A percentile compares a stretch with the other conserved stretches of the same genome.
Evolutionary conservation across 345 rosid species (phyloP).

Genomic region (Citrus reticulata): DNA sequence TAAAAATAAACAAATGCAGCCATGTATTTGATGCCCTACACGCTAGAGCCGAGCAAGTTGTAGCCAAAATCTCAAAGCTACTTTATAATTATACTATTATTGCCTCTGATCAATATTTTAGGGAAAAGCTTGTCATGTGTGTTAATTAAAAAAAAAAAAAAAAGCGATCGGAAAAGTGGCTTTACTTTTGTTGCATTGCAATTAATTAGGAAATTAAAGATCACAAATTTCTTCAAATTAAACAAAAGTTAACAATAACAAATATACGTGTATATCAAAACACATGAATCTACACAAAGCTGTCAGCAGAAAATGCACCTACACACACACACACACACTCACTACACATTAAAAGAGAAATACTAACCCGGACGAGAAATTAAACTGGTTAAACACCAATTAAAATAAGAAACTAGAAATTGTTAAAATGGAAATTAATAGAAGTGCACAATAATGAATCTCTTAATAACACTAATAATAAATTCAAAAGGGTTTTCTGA

Average conservation of each 20-base stretch:
- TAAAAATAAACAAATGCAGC: conserved; percentile 34
- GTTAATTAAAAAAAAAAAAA: not conserved
- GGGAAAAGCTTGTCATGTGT: conserved; percentile 7
- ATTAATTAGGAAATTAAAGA: not conserved
- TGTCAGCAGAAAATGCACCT: too few species aligned
- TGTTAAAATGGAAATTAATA: not conserved
- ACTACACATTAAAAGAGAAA: not conserved
- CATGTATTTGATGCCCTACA: conserved; percentile 29
- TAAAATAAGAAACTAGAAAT: not conserved
- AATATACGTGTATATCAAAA: too few species aligned
- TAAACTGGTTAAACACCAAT: not conserved
- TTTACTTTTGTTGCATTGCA: not conserved
- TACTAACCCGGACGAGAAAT: not conserved
- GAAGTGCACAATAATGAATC: conserved; percentile 16
- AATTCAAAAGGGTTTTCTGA: conserved; percentile 11
- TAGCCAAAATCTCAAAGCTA: conserved; percentile 34
- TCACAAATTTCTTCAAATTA: not conserved
- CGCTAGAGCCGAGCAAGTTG: conserved; percentile 32
- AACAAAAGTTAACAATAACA: not conserved
- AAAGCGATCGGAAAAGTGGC: not conserved
- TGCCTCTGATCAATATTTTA: not conserved
- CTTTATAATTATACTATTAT: conserved; percentile 22
- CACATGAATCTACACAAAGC: not conserved
- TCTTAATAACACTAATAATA: not conserved
- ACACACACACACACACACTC: too few species aligned